A percentile compares a stretch with the other conserved stretches of the same genome.
Evolutionary conservation across 1,139 yeast species (phyloP).

Genomic region (Geotrichum klebahnii): DNA sequence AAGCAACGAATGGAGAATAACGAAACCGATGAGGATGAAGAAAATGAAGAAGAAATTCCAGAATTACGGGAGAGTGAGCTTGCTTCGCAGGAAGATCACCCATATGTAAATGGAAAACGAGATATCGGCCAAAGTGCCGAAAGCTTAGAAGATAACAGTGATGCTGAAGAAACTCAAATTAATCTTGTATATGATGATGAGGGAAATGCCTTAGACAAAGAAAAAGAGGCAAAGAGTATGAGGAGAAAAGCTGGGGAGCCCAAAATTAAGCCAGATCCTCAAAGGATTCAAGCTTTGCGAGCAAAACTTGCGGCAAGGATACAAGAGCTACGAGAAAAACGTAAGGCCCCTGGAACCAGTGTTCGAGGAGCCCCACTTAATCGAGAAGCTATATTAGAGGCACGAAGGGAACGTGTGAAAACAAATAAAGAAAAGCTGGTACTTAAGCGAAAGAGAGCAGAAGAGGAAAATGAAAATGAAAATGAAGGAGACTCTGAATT

Average conservation of each 20-base stretch:
- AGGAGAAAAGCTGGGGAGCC: slow-evolving; percentile 35
- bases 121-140: slow-evolving; percentile 22
- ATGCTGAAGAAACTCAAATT: slow-evolving; percentile 50
- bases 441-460: slow-evolving; percentile 33
- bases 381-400: slow-evolving; percentile 43
- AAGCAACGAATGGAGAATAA: slow-evolving; percentile 8
- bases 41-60: slow-evolving; percentile 24
- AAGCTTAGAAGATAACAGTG: slow-evolving; percentile 38
- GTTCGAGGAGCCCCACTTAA: slow-evolving; percentile 73
- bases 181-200: slow-evolving; percentile 86
- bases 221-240: slow-evolving; percentile 19
- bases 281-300: slow-evolving; percentile 57
- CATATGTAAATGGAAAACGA: no score
- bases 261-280: slow-evolving; percentile 35
- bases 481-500: no score
- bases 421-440: slow-evolving; percentile 46
- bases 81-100: no score
- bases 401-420: slow-evolving; percentile 39
- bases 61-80: slow-evolving; percentile 27
- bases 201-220: slow-evolving; percentile 34
- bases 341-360: slow-evolving; percentile 88
- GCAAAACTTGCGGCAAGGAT: slow-evolving; percentile 72
- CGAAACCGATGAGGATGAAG: slow-evolving; percentile 21
- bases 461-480: slow-evolving; percentile 12
- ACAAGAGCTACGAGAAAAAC: slow-evolving; percentile 61